A percentile compares a stretch with the other conserved stretches of the same genome.
phyloP scores from a whole-genome alignment of 345 rosid species.

The Crucihimalaya himalaica region DNA sequence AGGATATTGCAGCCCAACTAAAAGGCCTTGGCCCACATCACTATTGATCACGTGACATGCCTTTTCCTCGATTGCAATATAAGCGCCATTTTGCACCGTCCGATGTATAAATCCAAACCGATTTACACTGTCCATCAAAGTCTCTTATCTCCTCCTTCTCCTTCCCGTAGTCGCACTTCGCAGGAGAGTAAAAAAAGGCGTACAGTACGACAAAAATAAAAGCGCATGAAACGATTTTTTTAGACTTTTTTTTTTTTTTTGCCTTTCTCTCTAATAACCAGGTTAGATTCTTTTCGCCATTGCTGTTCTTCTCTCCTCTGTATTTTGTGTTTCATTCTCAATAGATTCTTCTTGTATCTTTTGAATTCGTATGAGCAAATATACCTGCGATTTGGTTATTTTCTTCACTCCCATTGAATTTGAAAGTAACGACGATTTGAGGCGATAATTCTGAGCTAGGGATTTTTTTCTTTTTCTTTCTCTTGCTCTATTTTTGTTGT shows the following conservation, averaged over 20 bases:
- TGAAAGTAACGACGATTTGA: neutral
- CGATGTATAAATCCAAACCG: constrained; percentile 25
- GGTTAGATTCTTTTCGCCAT: constrained; percentile 25
- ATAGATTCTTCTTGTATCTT: neutral
- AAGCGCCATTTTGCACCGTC: constrained; percentile 19
- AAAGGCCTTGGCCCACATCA: constrained; percentile 21
- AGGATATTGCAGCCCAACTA: constrained; percentile 18
- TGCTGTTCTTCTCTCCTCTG: neutral
- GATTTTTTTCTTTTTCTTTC: neutral
- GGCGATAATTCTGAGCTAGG: constrained; percentile 17
- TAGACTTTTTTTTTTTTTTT: neutral
- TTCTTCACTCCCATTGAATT: neutral
- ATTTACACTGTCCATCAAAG: constrained; percentile 6
- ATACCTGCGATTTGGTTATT: neutral
- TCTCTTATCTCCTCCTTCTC: constrained; percentile 30
- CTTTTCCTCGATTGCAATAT: constrained; percentile 14
- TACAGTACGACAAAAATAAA: neutral
- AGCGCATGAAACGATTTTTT: constrained; percentile 27
- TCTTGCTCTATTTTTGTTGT: neutral
- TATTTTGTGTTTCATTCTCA: neutral
- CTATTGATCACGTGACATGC: constrained; percentile 31
- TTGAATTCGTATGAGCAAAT: neutral
- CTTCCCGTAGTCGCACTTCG: constrained; percentile 28
- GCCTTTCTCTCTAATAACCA: neutral
- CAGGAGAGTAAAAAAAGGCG: constrained; percentile 10